Evolutionary conservation across 225 moss, liverwort and hornwort species (phyloP).

Genomic region (Marchantia paleacea): DNA sequence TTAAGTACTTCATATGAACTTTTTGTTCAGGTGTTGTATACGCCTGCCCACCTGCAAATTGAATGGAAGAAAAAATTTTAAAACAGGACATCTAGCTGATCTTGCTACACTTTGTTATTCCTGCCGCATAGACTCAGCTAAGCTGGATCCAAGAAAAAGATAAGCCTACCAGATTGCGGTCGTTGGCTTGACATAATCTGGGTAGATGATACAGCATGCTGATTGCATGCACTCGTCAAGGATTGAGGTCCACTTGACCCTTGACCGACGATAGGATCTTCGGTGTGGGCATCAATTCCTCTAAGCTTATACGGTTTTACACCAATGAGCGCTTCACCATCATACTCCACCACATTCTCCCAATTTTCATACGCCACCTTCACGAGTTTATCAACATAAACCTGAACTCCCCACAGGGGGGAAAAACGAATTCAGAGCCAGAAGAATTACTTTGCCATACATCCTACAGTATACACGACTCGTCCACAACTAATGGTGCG

Average conservation of each 20-base stretch:
- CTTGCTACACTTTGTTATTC: background rate
- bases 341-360: slow-evolving; percentile 44
- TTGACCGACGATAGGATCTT: slow-evolving; percentile 33
- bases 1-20: slow-evolving; percentile 3
- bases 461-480: too few species aligned
- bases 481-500: too few species aligned
- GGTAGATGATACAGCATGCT: background rate
- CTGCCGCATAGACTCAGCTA: background rate
- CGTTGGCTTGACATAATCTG: slow-evolving; percentile 17
- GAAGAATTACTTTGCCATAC: background rate
- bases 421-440: background rate
- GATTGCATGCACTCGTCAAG: slow-evolving; percentile 12
- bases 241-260: slow-evolving; percentile 7
- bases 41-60: background rate
- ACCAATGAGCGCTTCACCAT: slow-evolving; percentile 40
- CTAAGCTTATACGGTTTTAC: slow-evolving; percentile 31
- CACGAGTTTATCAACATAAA: slow-evolving; percentile 42
- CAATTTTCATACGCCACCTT: slow-evolving; percentile 44
- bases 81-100: background rate
- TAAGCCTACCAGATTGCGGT: slow-evolving; percentile 3
- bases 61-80: background rate
- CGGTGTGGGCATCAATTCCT: slow-evolving; percentile 36
- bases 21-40: background rate
- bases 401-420: slow-evolving; percentile 6
- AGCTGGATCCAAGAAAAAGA: background rate